These are phyloP conservation scores for Helotiales sp. DNA, from an alignment of 2,329 filamentous ascomycete genomes.

Conservation along the genomic window DNA sequence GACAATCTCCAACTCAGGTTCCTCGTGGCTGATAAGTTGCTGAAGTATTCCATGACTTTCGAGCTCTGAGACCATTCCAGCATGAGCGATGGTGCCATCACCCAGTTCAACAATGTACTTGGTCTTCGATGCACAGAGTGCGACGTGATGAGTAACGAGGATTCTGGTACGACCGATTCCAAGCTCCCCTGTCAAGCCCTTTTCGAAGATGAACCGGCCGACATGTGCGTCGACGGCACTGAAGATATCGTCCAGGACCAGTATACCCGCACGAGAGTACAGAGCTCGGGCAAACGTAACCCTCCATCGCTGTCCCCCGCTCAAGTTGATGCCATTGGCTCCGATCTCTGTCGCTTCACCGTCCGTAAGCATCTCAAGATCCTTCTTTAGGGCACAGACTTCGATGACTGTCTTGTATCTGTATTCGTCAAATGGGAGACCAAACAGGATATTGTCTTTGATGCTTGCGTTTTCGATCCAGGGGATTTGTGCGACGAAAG, in stretches of 20 bases:
- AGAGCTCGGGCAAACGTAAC: conserved; percentile 79
- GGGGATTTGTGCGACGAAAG: conserved; percentile 72
- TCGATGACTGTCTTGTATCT: conserved; percentile 73
- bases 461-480: conserved; percentile 87
- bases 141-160: conserved; percentile 80
- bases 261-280: conserved; percentile 77
- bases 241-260: conserved; percentile 84
- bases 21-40: conserved; percentile 62
- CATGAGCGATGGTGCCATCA: conserved; percentile 67
- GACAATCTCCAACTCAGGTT: conserved; percentile 50
- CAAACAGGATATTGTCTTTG: conserved; percentile 79
- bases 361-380: conserved; percentile 76
- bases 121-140: conserved; percentile 70
- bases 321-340: conserved; percentile 83
- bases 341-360: conserved; percentile 83
- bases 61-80: conserved; percentile 70
- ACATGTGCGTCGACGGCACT: conserved; percentile 81
- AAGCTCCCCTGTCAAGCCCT: conserved; percentile 74
- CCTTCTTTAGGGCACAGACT: conserved; percentile 76
- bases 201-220: conserved; percentile 77
- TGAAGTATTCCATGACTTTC: conserved; percentile 60
- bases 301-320: conserved; percentile 83
- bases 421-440: conserved; percentile 69
- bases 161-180: conserved; percentile 74
- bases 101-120: conserved; percentile 77